Percentiles rank a stretch among this genome's conserved stretches.
Evolutionary conservation across 306 rosid genomes (phyloP).

Genomic region (Medicago ruthenica): DNA sequence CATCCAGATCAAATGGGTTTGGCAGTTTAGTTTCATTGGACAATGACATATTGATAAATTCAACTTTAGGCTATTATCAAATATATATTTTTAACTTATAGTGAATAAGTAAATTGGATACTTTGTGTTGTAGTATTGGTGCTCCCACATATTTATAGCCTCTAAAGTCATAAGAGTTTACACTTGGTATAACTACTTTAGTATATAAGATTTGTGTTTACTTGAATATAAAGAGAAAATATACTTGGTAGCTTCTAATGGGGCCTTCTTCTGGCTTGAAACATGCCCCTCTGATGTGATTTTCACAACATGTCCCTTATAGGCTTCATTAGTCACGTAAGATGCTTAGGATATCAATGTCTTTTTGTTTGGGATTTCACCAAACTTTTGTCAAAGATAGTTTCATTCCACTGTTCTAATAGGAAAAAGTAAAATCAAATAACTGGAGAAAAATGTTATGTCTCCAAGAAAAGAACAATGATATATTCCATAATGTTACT

Average conservation of each 20-base stretch:
- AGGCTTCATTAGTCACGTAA: not conserved
- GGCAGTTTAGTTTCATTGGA: slow-evolving; percentile 33
- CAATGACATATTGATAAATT: slow-evolving; percentile 40
- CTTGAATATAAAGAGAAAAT: not conserved
- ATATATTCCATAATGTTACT: not conserved
- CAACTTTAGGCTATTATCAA: not conserved
- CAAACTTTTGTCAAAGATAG: slow-evolving; percentile 24
- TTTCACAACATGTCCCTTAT: slow-evolving; percentile 36
- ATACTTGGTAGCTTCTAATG: slow-evolving; percentile 42
- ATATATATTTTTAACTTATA: not conserved
- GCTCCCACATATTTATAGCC: slow-evolving; percentile 30
- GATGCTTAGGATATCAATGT: slow-evolving; percentile 27
- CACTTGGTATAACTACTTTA: slow-evolving; percentile 44
- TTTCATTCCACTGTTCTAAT: slow-evolving; percentile 1
- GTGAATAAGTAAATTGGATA: slow-evolving; percentile 11
- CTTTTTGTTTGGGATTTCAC: slow-evolving; percentile 13
- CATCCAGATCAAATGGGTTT: slow-evolving; percentile 33
- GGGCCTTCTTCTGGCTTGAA: slow-evolving; percentile 40
- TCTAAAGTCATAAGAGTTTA: slow-evolving; percentile 24
- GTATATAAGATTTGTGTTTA: not conserved
- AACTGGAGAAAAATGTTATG: not conserved
- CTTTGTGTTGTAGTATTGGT: slow-evolving; percentile 26
- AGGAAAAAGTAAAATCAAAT: slow-evolving; percentile 15
- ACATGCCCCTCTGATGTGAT: slow-evolving; percentile 31
- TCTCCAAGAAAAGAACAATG: slow-evolving; percentile 35